Evolutionary conservation across 108 stramenopile genomes (phyloP), one percentile per base, ranked within the genome.

Genomic region (Nitzschia palea): DNA sequence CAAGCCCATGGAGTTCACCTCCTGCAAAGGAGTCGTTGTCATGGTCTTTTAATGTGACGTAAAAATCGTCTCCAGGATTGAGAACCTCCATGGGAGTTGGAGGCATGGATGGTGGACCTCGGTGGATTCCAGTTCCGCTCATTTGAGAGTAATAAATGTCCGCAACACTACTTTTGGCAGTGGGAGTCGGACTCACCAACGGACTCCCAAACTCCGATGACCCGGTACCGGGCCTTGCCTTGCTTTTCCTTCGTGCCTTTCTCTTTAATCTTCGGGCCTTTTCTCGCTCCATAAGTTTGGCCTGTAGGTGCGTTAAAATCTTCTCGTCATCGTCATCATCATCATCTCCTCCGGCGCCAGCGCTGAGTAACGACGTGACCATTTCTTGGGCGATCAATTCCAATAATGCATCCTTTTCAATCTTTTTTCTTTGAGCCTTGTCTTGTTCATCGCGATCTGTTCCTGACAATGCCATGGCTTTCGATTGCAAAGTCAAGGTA

Each of bases 321-420:
- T 18, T 25, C 10, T 61, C 59, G 23, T 70, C 59, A 30, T 36
- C 48, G 14, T 61, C 59, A 18, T 70, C 59, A 34, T 68, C 55
- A 26, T 44, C 67, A 5, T 42, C 26, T 8, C 1, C 48, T 6
- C 10, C 47, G 18, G 30, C 30, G 17, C 36, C 30, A 9, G 17
- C 31, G 17, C 23, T 35, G 18, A 68, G 31, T 17, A 68, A 29
- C 12, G 67, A 52, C 4, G 26, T 56, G 43, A 68, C 56, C 67
- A 68, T 68, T 47, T 68, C 55, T 58, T 68, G 55, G 14, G 67
- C 67, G 22, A 68, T 68, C 28, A 58, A 25, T 18, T 29, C 5
- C 67, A 68, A 57, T 14, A 68, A 36, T 3, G 67, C 67, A 35
- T 68, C 55, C 44, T 68, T 68, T 30, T 65, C 32, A 2, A 60